These are phyloP conservation scores for Trichoderma asperelloides DNA, from an alignment of 495 filamentous ascomycete species.

Conservation along the genomic window DNA sequence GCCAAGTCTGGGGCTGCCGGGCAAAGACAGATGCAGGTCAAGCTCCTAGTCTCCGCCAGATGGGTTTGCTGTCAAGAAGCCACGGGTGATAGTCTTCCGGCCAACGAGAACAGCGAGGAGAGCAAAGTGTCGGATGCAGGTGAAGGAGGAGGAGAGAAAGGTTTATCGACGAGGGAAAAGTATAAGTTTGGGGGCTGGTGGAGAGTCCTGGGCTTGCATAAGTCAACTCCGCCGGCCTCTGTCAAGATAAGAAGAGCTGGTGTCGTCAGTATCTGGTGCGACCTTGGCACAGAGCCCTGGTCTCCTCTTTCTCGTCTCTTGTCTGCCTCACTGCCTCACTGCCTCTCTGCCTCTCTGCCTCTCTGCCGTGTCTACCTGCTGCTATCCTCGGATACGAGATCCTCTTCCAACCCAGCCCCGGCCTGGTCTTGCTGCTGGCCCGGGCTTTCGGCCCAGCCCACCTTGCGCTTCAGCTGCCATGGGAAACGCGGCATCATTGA, in stretches of 20 bases:
- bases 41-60: not conserved
- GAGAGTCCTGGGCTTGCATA: constrained; percentile 1
- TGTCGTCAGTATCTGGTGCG: not conserved
- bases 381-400: constrained; percentile 1
- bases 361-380: not conserved
- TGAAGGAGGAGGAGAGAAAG: not conserved
- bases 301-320: not conserved
- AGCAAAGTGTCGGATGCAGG: not conserved
- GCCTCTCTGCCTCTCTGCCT: not conserved
- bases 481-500: constrained; percentile 1
- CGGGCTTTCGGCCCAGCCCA: not conserved
- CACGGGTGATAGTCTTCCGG: not conserved
- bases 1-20: not conserved
- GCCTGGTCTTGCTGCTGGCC: too few relatives aligned
- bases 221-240: not conserved
- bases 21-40: not conserved
- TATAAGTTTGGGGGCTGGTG: constrained; percentile 6
- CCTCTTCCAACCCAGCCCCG: too few relatives aligned
- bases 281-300: too few relatives aligned
- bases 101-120: not conserved
- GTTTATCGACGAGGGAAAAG: not conserved
- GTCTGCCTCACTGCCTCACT: not conserved
- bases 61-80: not conserved
- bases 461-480: not conserved
- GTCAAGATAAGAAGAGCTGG: not conserved